Percentiles rank a stretch among this genome's conserved stretches.
Conservation (phyloP, 2,329 filamentous ascomycete species). For the Fusarium euwallaceae region DNA sequence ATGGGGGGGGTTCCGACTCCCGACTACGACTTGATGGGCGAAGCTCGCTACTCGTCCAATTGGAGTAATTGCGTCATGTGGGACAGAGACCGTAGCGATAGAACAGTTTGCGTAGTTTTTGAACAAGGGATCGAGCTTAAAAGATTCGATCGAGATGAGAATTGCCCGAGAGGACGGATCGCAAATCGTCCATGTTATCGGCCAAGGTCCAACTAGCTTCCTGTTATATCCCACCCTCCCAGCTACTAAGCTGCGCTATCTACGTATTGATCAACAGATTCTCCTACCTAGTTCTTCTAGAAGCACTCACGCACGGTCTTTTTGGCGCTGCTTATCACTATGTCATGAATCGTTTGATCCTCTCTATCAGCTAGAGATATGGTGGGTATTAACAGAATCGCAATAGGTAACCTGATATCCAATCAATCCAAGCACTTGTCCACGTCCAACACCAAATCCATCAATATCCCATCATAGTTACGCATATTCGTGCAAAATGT, state of each 20-base stretch:
- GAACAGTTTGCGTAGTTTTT: neutral
- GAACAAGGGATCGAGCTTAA: neutral
- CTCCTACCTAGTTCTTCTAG: neutral
- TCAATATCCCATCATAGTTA: neutral
- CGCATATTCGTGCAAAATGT: neutral
- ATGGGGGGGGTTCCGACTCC: constrained; percentile 5
- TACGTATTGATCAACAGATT: neutral
- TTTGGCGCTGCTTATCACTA: neutral
- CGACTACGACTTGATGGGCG: constrained; percentile 6
- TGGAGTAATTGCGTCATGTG: constrained; percentile 12
- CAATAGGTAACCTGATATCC: neutral
- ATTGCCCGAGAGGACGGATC: constrained; percentile 19
- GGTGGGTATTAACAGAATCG: neutral
- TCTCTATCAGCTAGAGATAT: neutral
- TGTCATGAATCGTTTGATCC: neutral
- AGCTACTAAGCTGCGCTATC: neutral
- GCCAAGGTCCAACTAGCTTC: neutral
- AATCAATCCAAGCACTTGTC: neutral
- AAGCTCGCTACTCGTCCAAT: neutral
- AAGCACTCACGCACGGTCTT: neutral
- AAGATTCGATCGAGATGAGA: constrained; percentile 34
- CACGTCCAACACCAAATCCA: constrained; percentile 1
- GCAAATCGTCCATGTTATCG: neutral
- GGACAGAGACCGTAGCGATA: constrained; percentile 2
- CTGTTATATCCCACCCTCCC: neutral